Evolutionary conservation across 805 yeast species (phyloP), one percentile per base, ranked within the genome.

Genomic region (Kazachstania bromeliacearum): DNA sequence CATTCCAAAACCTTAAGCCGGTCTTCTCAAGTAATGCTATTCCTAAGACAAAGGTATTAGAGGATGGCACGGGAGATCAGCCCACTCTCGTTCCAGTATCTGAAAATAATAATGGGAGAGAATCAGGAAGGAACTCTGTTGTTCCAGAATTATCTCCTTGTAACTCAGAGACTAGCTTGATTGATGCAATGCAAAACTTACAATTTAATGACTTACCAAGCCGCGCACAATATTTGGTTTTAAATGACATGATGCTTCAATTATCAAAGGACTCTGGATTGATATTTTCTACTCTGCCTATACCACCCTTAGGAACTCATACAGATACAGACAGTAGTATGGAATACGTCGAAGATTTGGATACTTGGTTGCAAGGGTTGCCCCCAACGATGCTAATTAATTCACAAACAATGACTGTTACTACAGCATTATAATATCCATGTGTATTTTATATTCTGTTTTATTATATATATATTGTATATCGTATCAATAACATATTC

Each of bases 331-430:
- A 65, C 4, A 88, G 77, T 15, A 74, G 94, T 35, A 60, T 75
- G 28, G 85, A 82, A 24, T 89, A 87, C 53, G 75, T 83, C 12
- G 75, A 77, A 38, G 79, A 79, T 46, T 64, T 89, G 35, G 81
- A 87, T 32, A 59, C 82, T 5, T 85, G 96, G 92, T 68, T 89
- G 38, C 73, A 76, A 30, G 85, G 73, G 4, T 62, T 92, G 27
- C 96, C 96, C 0, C 96, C 97, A 0, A 70, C 76, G 1, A 55
- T 92, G 55, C 59, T 92, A 42, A 70, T 92, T 37, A 89, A 92
- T 52, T 85, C 96, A 0, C 94, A 85, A 62, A 81, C 95, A 0
- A 87, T 92, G 68, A 92, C 98, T 0, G 98, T 89, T 2, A 89
- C 98, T 0, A 88, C 96, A 5, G 92, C 95, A 23, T 64, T 89